Base-by-base conservation (phyloP, 495 filamentous ascomycete species). In the Tuber borchii region DNA sequence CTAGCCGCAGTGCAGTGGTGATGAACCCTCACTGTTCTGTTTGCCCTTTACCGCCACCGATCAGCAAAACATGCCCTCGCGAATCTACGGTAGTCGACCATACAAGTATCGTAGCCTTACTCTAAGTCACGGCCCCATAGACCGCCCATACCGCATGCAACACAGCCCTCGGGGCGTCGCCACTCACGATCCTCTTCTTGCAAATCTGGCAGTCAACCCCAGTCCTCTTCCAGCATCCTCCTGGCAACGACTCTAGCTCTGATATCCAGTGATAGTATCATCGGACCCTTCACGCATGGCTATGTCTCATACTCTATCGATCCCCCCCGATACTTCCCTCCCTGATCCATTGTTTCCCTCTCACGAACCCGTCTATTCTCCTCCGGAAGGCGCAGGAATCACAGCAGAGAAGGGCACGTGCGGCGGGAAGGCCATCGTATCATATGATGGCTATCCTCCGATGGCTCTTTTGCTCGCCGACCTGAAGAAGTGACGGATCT, bases 381-480 rank as follows among this genome's bases (percentile, higher is more conserved):
- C 51, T 26, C 51, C 51, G 51, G 51, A 56, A 26, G 51, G 51
- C 12, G 22, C 51, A 22, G 51, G 22, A 56, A 56, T 10, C 51
- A 56, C 51, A 56, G 51, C 51, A 56, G 51, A 26, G 51, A 1
- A 56, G n/a, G n/a, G n/a, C n/a, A 26, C 51, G 51, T 56, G 51
- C 51, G 51, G n/a, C 51, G 51, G 51, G 51, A 56, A 56, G 10
- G 26, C 22, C n/a, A 56, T 56, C 51, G 51, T n/a, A 56, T 56
- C 51, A 56, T 56, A 56, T 56, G 51, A 56, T 56, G 51, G 51
- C 9, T 56, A 56, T 56, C 22, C 51, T 56, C 51, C 51, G 51
- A 26, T 56, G 51, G 22, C n/a, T 26, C n/a, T 51, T 56, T 26
- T 56, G 22, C 10, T 56, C 51, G 51, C 51, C 51, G 51, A 56